Conservation (phyloP, 2,329 filamentous ascomycete species). For the Neocucurbitaria cava region DNA sequence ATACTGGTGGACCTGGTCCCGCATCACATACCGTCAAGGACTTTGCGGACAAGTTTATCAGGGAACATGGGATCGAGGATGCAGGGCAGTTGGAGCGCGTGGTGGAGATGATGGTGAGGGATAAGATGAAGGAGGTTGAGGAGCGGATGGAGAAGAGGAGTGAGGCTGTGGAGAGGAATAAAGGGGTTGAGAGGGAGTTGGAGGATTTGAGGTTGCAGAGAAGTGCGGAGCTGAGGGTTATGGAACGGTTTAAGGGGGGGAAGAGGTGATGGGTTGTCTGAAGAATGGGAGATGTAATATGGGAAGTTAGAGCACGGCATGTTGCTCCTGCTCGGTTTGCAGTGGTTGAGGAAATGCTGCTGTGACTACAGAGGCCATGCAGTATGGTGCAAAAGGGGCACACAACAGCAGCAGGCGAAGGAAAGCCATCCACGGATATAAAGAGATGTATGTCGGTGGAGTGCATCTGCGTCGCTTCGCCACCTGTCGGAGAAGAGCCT, state of each 20-base stretch:
- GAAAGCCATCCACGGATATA: too few relatives aligned
- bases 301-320: not conserved
- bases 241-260: slow-evolving; percentile 49
- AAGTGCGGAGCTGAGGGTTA: slow-evolving; percentile 54
- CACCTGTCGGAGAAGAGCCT: not conserved
- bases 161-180: slow-evolving; percentile 51
- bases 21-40: slow-evolving; percentile 40
- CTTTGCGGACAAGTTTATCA: slow-evolving; percentile 52
- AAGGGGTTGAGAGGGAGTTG: slow-evolving; percentile 52
- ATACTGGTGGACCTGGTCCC: slow-evolving; percentile 56
- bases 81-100: slow-evolving; percentile 44
- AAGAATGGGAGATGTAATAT: not conserved
- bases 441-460: too few relatives aligned
- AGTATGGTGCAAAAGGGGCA: too few relatives aligned
- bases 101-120: slow-evolving; percentile 41
- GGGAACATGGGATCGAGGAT: slow-evolving; percentile 45
- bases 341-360: too few relatives aligned
- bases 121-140: slow-evolving; percentile 46
- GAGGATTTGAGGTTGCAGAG: slow-evolving; percentile 53
- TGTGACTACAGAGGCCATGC: too few relatives aligned
- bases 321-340: too few relatives aligned
- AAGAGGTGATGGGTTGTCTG: slow-evolving; percentile 23
- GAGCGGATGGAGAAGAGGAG: slow-evolving; percentile 50
- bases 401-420: too few relatives aligned
- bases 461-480: not conserved